Evolutionary conservation across 176 grass and related monocot species (phyloP).

Genomic region (Raddia guianensis): DNA sequence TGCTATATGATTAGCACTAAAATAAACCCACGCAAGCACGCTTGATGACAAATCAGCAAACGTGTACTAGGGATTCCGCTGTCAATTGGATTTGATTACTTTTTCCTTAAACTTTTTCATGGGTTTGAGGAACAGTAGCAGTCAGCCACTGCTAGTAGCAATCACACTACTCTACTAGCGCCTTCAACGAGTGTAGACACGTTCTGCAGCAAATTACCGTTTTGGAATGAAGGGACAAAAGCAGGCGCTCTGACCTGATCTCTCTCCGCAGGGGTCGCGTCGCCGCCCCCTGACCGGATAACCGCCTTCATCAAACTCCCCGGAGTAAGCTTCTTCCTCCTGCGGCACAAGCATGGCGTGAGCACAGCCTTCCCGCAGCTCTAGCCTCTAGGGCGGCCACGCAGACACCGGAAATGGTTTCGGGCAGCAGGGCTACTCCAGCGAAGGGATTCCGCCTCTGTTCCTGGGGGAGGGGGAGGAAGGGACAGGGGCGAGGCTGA

Average conservation of each 20-base stretch:
- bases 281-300: conserved; percentile 65
- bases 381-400: background rate
- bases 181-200: background rate
- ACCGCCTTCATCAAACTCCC: conserved; percentile 94
- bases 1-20: background rate
- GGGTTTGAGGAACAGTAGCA: background rate
- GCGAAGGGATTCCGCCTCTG: background rate
- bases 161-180: no score
- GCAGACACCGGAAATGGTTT: background rate
- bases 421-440: background rate
- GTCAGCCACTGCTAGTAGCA: no score
- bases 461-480: background rate
- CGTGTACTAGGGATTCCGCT: background rate
- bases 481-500: conserved; percentile 6
- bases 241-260: conserved; percentile 62
- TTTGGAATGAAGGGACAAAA: background rate
- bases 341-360: conserved; percentile 30
- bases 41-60: background rate
- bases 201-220: conserved; percentile 4
- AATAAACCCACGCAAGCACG: background rate
- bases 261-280: conserved; percentile 62
- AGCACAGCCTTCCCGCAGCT: background rate
- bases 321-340: conserved; percentile 83
- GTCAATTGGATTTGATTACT: background rate
- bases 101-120: background rate